Percentiles rank a stretch among this genome's conserved stretches.
phyloP scores from a whole-genome alignment of 78 protist genomes.

The Kipferlia bialata region DNA sequence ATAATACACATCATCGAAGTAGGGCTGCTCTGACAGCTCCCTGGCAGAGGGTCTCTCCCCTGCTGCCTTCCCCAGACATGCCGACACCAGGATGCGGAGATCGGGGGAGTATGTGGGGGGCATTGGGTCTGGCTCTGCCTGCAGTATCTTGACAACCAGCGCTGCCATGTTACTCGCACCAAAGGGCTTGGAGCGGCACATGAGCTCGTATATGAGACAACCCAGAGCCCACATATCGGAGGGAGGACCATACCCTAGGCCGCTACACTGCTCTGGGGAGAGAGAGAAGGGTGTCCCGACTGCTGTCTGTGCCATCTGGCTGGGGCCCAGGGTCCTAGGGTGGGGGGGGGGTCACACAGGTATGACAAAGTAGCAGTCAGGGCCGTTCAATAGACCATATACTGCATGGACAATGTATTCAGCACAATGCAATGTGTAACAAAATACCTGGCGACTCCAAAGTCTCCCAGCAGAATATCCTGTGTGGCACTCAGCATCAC shows the following conservation, averaged over 20 bases:
- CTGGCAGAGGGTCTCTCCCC: neutral
- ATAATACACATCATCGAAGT: too few relatives aligned
- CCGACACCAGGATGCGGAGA: neutral
- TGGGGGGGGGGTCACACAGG: too few relatives aligned
- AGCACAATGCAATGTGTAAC: too few relatives aligned
- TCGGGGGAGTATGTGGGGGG: neutral
- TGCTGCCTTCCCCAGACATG: neutral
- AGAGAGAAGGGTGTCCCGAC: conserved; percentile 13
- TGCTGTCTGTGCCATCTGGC: too few relatives aligned
- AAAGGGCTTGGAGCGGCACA: neutral
- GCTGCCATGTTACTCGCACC: neutral
- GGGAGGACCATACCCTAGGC: neutral
- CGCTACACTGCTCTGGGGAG: neutral
- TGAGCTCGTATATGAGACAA: neutral
- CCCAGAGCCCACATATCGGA: conserved; percentile 1
- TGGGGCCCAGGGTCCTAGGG: too few relatives aligned
- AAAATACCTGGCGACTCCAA: too few relatives aligned
- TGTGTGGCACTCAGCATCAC: too few relatives aligned
- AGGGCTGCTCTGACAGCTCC: too few relatives aligned
- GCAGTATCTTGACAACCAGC: neutral
- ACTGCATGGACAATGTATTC: too few relatives aligned
- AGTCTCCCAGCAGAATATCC: too few relatives aligned
- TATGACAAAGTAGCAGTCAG: too few relatives aligned
- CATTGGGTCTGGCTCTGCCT: neutral
- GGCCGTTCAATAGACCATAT: too few relatives aligned